These are phyloP conservation scores for Hirsutella thompsonii DNA, from an alignment of 2,329 filamentous ascomycete species.

Conservation along the genomic window DNA sequence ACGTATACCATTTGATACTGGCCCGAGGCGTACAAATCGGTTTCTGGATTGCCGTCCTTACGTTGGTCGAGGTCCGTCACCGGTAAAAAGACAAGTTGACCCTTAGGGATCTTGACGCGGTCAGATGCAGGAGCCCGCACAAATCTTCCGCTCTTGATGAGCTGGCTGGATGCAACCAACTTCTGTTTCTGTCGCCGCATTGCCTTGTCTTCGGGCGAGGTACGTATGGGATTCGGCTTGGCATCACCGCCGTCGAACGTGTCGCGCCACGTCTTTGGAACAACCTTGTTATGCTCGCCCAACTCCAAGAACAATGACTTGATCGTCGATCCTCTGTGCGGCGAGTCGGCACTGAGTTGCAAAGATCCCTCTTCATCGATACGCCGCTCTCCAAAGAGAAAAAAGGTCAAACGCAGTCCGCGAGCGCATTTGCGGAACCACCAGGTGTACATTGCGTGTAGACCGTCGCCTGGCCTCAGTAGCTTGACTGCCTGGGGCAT, in stretches of 20 bases:
- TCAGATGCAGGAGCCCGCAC: conserved; percentile 91
- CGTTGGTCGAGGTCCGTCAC: conserved; percentile 53
- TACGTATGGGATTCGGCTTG: conserved; percentile 25
- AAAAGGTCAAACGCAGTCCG: conserved; percentile 70
- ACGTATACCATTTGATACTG: conserved; percentile 66
- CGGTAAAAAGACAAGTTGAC: conserved; percentile 65
- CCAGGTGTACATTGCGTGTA: conserved; percentile 84
- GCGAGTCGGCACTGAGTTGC: conserved; percentile 26
- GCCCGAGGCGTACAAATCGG: conserved; percentile 39
- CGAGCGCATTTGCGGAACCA: conserved; percentile 88
- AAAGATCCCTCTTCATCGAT: conserved; percentile 70
- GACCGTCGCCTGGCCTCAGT: conserved; percentile 71
- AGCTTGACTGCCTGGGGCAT: conserved; percentile 78
- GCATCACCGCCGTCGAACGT: conserved; percentile 35
- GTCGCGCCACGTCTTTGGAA: conserved; percentile 44
- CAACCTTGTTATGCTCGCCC: conserved; percentile 25
- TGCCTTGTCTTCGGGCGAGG: conserved; percentile 20
- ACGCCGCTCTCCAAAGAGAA: conserved; percentile 76
- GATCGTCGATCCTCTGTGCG: conserved; percentile 21
- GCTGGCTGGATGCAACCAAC: conserved; percentile 34
- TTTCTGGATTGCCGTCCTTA: conserved; percentile 38
- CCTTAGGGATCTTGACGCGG: conserved; percentile 86
- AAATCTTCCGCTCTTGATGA: conserved; percentile 64
- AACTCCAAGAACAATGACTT: conserved; percentile 33
- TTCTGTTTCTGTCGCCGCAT: conserved; percentile 26